A percentile compares a stretch with the other conserved stretches of the same genome.
phyloP scores from a whole-genome alignment of 208 protist species.

The Herpetomonas samuelpessoai region DNA sequence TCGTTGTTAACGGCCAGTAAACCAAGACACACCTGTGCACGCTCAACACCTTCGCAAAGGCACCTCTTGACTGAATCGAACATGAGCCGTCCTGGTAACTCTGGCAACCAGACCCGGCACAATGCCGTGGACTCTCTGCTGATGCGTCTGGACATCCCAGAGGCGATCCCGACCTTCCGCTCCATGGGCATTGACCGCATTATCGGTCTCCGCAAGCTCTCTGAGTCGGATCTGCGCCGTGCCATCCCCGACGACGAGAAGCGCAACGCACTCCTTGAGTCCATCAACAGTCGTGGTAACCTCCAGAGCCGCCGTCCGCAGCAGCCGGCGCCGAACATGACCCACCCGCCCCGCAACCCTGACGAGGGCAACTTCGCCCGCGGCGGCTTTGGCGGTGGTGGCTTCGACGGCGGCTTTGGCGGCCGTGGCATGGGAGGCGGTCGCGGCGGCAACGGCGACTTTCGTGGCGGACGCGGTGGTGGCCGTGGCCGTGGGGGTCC shows the following conservation, averaged over 20 bases:
- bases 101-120: slow-evolving; percentile 12
- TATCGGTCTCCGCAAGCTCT: slow-evolving; percentile 69
- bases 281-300: slow-evolving; percentile 68
- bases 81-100: neutral
- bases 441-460: slow-evolving; percentile 22
- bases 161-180: slow-evolving; percentile 69
- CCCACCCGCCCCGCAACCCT: slow-evolving; percentile 23
- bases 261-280: slow-evolving; percentile 57
- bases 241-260: slow-evolving; percentile 76
- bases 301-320: slow-evolving; percentile 39
- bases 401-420: slow-evolving; percentile 4
- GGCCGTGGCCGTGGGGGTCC: slow-evolving; percentile 14
- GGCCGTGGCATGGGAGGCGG: slow-evolving; percentile 11
- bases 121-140: slow-evolving; percentile 77
- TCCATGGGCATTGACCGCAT: slow-evolving; percentile 72
- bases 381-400: slow-evolving; percentile 11
- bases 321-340: slow-evolving; percentile 29
- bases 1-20: neutral
- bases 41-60: too few relatives aligned
- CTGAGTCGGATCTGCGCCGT: slow-evolving; percentile 53
- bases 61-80: too few relatives aligned
- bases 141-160: slow-evolving; percentile 65
- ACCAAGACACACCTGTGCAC: slow-evolving; percentile 1
- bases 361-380: slow-evolving; percentile 28
- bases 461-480: slow-evolving; percentile 24